Evolutionary conservation across 805 yeast genomes (phyloP).

Genomic region (Candida verbasci): DNA sequence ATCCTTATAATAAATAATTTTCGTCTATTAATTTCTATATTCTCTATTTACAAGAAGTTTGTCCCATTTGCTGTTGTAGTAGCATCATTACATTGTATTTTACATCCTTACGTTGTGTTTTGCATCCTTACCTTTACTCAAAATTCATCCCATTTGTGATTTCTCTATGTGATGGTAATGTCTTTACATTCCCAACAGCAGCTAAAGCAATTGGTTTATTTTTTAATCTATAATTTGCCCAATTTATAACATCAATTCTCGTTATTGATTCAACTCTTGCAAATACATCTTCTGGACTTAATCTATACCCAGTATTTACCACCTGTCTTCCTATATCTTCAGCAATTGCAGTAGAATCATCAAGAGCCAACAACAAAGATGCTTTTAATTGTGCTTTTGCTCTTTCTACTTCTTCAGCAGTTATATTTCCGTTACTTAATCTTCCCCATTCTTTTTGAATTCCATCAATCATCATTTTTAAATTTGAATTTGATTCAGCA

Average conservation of each 20-base stretch:
- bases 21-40: too few species aligned
- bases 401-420: slow-evolving; percentile 84
- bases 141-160: slow-evolving; percentile 38
- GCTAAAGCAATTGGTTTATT: slow-evolving; percentile 83
- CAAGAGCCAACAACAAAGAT: slow-evolving; percentile 79
- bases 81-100: too few species aligned
- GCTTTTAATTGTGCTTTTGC: slow-evolving; percentile 96
- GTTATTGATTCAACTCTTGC: slow-evolving; percentile 73
- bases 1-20: too few species aligned
- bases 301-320: slow-evolving; percentile 83
- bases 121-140: too few species aligned
- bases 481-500: slow-evolving; percentile 67
- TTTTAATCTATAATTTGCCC: slow-evolving; percentile 81
- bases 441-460: slow-evolving; percentile 86
- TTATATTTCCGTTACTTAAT: slow-evolving; percentile 68
- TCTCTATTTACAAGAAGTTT: too few species aligned
- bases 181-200: slow-evolving; percentile 78
- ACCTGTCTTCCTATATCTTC: slow-evolving; percentile 98
- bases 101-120: too few species aligned
- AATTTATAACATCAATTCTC: slow-evolving; percentile 71
- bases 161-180: slow-evolving; percentile 65
- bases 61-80: too few species aligned
- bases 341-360: slow-evolving; percentile 93
- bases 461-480: slow-evolving; percentile 67
- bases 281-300: slow-evolving; percentile 71